Conservation (phyloP, 495 filamentous ascomycete species). For the Penicillium cinerascens region DNA sequence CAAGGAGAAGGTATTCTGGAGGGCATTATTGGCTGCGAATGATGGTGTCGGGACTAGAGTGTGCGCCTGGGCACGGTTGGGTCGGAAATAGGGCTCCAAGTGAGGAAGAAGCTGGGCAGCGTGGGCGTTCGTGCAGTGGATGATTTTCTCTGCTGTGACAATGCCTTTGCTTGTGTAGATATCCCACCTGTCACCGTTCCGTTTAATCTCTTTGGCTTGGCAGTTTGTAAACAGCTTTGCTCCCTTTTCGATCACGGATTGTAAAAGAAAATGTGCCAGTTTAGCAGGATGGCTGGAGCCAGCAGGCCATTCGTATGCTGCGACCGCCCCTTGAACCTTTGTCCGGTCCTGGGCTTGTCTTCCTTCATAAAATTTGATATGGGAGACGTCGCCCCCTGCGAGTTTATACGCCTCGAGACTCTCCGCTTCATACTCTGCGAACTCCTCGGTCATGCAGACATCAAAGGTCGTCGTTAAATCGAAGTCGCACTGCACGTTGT, state of each 20-base stretch:
- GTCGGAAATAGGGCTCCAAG: slow-evolving; percentile 19
- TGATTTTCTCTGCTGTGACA: slow-evolving; percentile 18
- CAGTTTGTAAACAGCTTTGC: slow-evolving; percentile 26
- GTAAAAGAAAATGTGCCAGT: slow-evolving; percentile 27
- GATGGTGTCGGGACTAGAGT: slow-evolving; percentile 20
- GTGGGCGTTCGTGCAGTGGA: slow-evolving; percentile 35
- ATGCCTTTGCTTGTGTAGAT: slow-evolving; percentile 20
- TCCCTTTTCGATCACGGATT: slow-evolving; percentile 19
- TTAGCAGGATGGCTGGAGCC: slow-evolving; percentile 33
- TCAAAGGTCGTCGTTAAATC: slow-evolving; percentile 29
- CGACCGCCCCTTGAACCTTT: slow-evolving; percentile 20
- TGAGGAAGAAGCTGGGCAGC: slow-evolving; percentile 26
- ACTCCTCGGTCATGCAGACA: slow-evolving; percentile 31
- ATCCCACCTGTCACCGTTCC: slow-evolving; percentile 18
- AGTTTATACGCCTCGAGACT: slow-evolving; percentile 23
- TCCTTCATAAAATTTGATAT: slow-evolving; percentile 23
- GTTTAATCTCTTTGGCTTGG: slow-evolving; percentile 18
- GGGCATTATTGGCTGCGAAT: slow-evolving; percentile 12
- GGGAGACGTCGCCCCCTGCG: slow-evolving; percentile 27
- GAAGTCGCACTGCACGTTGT: slow-evolving; percentile 31
- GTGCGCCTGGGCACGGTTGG: slow-evolving; percentile 32
- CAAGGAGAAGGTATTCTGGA: slow-evolving; percentile 26
- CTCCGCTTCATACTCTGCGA: slow-evolving; percentile 25
- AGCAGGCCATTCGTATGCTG: slow-evolving; percentile 34
- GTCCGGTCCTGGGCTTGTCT: slow-evolving; percentile 21